Percentiles rank a stretch among this genome's conserved stretches.
Conservation (phyloP, 2,329 filamentous ascomycete species). For the Dothiorella sarmentorum region DNA sequence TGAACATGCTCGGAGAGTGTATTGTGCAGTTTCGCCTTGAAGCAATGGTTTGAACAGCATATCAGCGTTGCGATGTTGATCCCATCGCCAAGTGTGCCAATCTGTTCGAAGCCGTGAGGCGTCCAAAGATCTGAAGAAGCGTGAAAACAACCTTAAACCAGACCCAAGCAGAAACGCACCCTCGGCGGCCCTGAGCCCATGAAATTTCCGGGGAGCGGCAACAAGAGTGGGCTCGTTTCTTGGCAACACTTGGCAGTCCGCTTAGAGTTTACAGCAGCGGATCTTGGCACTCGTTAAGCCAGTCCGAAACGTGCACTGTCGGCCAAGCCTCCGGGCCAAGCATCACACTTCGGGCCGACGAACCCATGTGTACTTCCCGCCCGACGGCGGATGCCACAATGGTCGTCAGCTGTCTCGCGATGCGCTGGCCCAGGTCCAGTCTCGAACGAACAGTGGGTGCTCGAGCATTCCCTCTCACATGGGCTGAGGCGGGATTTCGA, state of each 20-base stretch:
- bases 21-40: background rate
- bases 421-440: too few species aligned
- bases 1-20: too few species aligned
- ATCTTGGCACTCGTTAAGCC: background rate
- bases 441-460: too few species aligned
- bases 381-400: background rate
- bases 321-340: slow-evolving; percentile 6
- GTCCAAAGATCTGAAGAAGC: background rate
- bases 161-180: background rate
- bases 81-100: background rate
- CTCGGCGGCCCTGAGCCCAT: background rate
- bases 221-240: background rate
- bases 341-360: background rate
- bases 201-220: slow-evolving; percentile 1
- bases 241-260: slow-evolving; percentile 11
- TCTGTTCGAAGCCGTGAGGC: background rate
- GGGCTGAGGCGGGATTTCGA: too few species aligned
- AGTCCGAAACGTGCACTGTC: slow-evolving; percentile 2
- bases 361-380: background rate
- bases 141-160: slow-evolving; percentile 10
- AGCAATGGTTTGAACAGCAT: background rate
- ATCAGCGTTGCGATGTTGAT: background rate
- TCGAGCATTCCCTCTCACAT: too few species aligned
- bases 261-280: background rate
- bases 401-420: background rate